These are phyloP conservation scores for Daedaleopsis sinensis DNA, from an alignment of 768 basidiomycete genomes.

Conservation along the genomic window DNA sequence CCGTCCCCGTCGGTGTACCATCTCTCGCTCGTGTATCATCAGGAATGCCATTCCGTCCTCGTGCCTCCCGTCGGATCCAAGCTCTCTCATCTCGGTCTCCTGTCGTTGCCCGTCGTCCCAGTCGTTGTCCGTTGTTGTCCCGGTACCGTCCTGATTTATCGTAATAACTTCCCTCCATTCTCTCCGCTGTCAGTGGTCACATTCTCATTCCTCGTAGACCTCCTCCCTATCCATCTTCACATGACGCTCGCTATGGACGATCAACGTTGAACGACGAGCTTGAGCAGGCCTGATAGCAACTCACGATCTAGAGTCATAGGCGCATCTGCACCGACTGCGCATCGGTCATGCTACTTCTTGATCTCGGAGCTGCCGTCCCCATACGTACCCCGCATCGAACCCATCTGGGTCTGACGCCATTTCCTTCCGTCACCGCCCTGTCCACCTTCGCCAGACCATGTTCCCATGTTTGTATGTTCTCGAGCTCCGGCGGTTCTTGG, in stretches of 20 bases:
- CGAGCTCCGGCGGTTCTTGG: not conserved
- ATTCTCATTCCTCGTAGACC: not conserved
- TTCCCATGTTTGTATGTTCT: not conserved
- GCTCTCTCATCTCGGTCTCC: constrained; percentile 1
- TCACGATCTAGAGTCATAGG: no score
- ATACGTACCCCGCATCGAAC: not conserved
- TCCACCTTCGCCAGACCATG: constrained; percentile 7
- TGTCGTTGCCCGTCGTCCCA: not conserved
- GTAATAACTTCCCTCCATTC: constrained; percentile 11
- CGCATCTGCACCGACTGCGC: no score
- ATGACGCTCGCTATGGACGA: no score
- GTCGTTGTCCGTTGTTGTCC: constrained; percentile 7
- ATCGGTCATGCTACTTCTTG: no score
- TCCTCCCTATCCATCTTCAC: no score
- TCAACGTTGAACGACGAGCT: no score
- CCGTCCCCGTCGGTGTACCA: constrained; percentile 15
- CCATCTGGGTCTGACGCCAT: not conserved
- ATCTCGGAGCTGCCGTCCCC: no score
- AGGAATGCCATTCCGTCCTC: constrained; percentile 11
- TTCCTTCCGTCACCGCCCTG: not conserved
- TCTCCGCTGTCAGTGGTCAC: not conserved
- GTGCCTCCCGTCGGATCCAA: not conserved
- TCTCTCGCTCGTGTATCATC: constrained; percentile 15
- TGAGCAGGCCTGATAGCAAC: no score
- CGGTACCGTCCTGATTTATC: constrained; percentile 6